Conservation (phyloP, 2,329 filamentous ascomycete species). For the Neonectria sp. region DNA sequence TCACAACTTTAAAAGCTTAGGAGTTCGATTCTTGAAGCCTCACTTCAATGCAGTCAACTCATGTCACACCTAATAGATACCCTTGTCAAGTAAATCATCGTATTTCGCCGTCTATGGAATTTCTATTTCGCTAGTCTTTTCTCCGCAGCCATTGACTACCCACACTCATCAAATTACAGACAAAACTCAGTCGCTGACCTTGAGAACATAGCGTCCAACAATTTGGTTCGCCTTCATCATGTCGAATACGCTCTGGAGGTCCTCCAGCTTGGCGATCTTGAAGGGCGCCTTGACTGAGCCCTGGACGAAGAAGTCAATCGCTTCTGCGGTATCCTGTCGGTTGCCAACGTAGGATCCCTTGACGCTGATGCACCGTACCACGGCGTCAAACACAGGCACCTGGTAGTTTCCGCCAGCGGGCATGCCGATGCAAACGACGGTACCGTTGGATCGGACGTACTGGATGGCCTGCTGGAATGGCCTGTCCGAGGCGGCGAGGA, state of each 20-base stretch:
- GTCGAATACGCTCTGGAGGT: conserved; percentile 18
- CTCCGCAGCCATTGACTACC: background rate
- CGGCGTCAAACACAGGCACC: conserved; percentile 25
- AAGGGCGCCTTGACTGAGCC: conserved; percentile 25
- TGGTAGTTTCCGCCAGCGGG: conserved; percentile 27
- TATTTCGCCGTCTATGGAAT: conserved; percentile 6
- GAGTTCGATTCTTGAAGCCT: too few relatives aligned
- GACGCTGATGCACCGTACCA: conserved; percentile 27
- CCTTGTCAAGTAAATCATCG: background rate
- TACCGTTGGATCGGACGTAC: conserved; percentile 25
- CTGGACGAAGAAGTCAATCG: conserved; percentile 21
- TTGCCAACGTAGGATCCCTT: conserved; percentile 27
- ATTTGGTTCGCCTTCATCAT: conserved; percentile 27
- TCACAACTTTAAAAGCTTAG: too few relatives aligned
- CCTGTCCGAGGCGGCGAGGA: conserved; percentile 21
- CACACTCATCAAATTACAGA: background rate
- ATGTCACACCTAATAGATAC: background rate
- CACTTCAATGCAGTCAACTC: too few relatives aligned
- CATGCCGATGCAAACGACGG: conserved; percentile 26
- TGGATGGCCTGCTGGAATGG: conserved; percentile 28
- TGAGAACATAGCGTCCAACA: conserved; percentile 26
- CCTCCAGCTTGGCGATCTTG: conserved; percentile 20
- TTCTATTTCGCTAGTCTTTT: background rate
- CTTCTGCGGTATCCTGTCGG: conserved; percentile 23
- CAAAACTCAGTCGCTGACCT: conserved; percentile 18